These are phyloP conservation scores for Macadamia tetraphylla DNA, from an alignment of 164 flowering plant genomes.

Conservation along the genomic window DNA sequence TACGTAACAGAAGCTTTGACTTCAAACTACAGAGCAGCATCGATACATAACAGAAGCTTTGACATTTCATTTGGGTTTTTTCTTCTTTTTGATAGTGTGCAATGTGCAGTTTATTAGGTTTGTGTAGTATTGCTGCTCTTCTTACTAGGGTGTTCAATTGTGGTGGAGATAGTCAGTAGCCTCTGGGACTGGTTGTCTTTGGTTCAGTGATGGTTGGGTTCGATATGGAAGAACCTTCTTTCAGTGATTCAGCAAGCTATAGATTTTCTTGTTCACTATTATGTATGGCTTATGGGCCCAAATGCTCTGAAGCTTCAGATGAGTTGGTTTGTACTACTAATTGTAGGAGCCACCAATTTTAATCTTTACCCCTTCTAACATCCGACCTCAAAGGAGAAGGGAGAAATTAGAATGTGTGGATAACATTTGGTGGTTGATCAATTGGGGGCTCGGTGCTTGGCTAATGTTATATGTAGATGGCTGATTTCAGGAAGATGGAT, in stretches of 20 bases:
- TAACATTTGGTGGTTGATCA: conserved; percentile 24
- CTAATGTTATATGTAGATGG: conserved; percentile 25
- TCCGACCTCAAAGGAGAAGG: conserved; percentile 17
- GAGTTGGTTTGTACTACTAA: conserved; percentile 11
- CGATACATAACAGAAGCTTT: conserved; percentile 29
- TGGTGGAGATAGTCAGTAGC: too few relatives aligned
- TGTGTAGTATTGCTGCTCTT: too few relatives aligned
- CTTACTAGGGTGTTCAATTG: too few relatives aligned
- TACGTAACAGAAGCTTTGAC: too few relatives aligned
- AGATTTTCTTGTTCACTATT: not conserved
- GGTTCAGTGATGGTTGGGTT: conserved; percentile 5
- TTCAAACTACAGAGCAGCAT: conserved; percentile 14
- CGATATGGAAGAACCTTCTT: too few relatives aligned
- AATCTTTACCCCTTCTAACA: conserved; percentile 17
- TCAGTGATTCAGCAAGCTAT: conserved; percentile 7
- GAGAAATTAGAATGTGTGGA: conserved; percentile 14
- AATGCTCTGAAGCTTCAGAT: conserved; percentile 1
- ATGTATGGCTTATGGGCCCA: conserved; percentile 3
- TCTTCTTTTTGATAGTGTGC: conserved; percentile 10
- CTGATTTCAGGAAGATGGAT: conserved; percentile 27
- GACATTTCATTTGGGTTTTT: conserved; percentile 20
- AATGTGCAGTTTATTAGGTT: conserved; percentile 8
- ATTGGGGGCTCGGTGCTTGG: conserved; percentile 13
- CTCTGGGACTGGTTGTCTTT: conserved; percentile 1
- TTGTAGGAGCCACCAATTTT: conserved; percentile 14